Base-by-base conservation (phyloP, 441 rosid species). In the Syzygium malaccense region DNA sequence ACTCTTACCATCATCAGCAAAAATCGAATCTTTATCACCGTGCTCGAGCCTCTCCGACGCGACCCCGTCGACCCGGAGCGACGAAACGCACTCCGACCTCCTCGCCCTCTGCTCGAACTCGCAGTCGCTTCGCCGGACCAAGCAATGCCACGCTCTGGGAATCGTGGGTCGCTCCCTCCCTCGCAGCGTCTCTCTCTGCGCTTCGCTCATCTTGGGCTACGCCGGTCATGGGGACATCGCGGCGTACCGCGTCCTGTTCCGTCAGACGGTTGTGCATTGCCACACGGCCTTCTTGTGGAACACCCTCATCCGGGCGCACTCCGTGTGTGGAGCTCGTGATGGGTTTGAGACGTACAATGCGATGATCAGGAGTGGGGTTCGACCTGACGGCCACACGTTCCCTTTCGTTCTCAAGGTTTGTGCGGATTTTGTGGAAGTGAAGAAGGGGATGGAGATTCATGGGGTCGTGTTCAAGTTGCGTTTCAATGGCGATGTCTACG, bases 171-270 rank as follows among this genome's bases (percentile, higher is more conserved):
- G 93, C 41, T 78, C 91, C 78, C 94, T 94, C 68, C 95, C 97
- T 23, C 57, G 86, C 45, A 87, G 89, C 78, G 86, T 94, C 57
- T 91, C 96, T 54, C 90, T 94, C 18, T 93, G 91, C 53, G 95
- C 97, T 45, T 90, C 95, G 57, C 93, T 95, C 85, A 93, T 95
- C 58, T 93, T 95, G 89, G 91, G 94, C 54, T 95, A 95, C 84
- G 94, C 96, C 78, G 84, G 87, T 32, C 90, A 89, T 49, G 60
- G 87, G 32, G 87, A 90, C 89, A 85, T 89, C 60, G 4, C 86
- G 10, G 48, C 90, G 57, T 89, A 88, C 75, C 91, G 28, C 85
- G 58, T 79, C 66, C 90, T 95, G 80, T 95, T 95, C 86, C 88
- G 91, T 19, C 89, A 92, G 49, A 86, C 94, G 26, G 87, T 93